Evolutionary conservation across 768 basidiomycete genomes (phyloP).

Genomic region (Rhodocollybia butyracea): DNA sequence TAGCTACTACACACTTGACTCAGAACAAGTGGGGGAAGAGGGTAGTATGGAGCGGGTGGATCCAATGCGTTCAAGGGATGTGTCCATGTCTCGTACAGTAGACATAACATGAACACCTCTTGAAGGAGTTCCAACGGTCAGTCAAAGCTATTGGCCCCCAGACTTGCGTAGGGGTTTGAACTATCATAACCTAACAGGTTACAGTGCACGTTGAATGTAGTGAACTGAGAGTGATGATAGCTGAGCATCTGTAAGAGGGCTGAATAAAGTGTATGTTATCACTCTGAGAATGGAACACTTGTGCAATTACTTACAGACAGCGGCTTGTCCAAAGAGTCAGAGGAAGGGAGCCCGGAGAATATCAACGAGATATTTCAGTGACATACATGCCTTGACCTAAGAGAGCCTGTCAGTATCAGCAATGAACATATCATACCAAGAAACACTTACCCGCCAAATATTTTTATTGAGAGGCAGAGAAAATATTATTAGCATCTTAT

Average conservation of each 20-base stretch:
- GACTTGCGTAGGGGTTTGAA: background rate
- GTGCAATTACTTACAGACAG: too few relatives aligned
- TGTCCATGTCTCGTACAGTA: background rate
- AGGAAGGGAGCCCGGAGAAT: background rate
- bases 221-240: background rate
- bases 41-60: background rate
- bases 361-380: background rate
- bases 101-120: background rate
- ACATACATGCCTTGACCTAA: background rate
- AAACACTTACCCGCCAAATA: too few relatives aligned
- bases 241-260: background rate
- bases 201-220: background rate
- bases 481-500: too few relatives aligned
- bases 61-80: too few relatives aligned
- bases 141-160: too few relatives aligned
- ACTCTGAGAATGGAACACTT: too few relatives aligned
- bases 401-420: too few relatives aligned
- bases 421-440: too few relatives aligned
- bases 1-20: background rate
- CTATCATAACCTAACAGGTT: background rate
- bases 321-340: too few relatives aligned
- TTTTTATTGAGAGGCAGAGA: too few relatives aligned
- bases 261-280: too few relatives aligned
- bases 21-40: background rate
- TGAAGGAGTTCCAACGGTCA: background rate